Conservation (phyloP, 192 early-diverging fungal species). For the Gorgonomyces haynaldii region DNA sequence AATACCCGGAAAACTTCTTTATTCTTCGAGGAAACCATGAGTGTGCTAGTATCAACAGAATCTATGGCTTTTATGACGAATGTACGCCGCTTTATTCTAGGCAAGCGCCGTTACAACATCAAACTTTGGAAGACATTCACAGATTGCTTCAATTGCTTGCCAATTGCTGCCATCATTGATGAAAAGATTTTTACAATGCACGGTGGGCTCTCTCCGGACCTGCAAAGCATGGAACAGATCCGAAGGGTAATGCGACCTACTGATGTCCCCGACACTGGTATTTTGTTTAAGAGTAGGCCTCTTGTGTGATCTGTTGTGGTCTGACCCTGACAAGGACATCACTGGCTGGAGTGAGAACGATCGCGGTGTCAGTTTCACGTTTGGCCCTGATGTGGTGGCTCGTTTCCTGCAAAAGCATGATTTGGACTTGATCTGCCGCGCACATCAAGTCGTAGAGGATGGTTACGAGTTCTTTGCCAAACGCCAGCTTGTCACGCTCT, state of each 20-base stretch:
- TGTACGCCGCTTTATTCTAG: conserved; percentile 49
- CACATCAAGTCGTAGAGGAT: conserved; percentile 97
- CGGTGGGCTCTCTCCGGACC: conserved; percentile 91
- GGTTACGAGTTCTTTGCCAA: conserved; percentile 99
- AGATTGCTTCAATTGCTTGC: conserved; percentile 97
- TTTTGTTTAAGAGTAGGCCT: conserved; percentile 40
- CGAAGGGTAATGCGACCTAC: conserved; percentile 93
- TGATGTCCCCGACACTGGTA: conserved; percentile 94
- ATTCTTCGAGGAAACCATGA: conserved; percentile 98
- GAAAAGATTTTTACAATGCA: conserved; percentile 99
- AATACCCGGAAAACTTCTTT: conserved; percentile 99
- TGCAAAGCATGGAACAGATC: conserved; percentile 96
- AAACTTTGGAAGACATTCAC: conserved; percentile 99
- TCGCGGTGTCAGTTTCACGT: conserved; percentile 90
- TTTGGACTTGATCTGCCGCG: conserved; percentile 93
- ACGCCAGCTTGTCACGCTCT: conserved; percentile 88
- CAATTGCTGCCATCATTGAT: conserved; percentile 93
- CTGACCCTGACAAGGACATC: conserved; percentile 94
- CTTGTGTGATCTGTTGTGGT: conserved; percentile 92
- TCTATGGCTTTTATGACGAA: conserved; percentile 97
- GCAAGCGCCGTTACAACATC: conserved; percentile 95
- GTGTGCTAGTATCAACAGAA: conserved; percentile 90
- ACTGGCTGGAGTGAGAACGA: conserved; percentile 95
- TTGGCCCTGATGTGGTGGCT: conserved; percentile 88
- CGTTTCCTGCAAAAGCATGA: conserved; percentile 93